phyloP scores from a whole-genome alignment of 306 rosid genomes.

The Corylus heterophylla region DNA sequence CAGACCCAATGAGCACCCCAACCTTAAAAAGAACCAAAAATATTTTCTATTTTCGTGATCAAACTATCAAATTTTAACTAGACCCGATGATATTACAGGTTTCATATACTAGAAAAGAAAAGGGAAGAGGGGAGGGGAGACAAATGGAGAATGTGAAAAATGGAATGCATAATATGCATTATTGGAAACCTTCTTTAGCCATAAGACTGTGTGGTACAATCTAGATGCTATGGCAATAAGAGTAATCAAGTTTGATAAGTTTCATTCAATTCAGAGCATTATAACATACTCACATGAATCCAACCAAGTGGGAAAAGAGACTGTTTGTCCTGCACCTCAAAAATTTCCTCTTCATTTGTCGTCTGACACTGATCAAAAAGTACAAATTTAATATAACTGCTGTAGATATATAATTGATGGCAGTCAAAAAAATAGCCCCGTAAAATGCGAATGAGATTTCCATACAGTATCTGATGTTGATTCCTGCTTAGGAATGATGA shows the following conservation, averaged over 20 bases:
- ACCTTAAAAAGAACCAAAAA: no score
- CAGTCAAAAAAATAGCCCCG: slow-evolving; percentile 14
- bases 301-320: slow-evolving; percentile 99
- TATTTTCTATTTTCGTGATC: no score
- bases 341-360: slow-evolving; percentile 94
- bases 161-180: background rate
- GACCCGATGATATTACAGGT: background rate
- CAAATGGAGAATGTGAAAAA: background rate
- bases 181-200: no score
- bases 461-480: slow-evolving; percentile 89
- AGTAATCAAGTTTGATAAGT: background rate
- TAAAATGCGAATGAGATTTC: slow-evolving; percentile 23
- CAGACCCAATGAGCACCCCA: no score
- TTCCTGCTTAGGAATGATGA: slow-evolving; percentile 94
- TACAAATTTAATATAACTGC: slow-evolving; percentile 7
- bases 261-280: slow-evolving; percentile 7
- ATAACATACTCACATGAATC: slow-evolving; percentile 86
- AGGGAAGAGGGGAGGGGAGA: background rate
- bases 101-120: background rate
- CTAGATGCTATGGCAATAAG: background rate
- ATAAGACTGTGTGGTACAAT: background rate
- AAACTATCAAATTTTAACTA: background rate
- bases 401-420: slow-evolving; percentile 10
- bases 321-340: slow-evolving; percentile 87
- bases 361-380: slow-evolving; percentile 77